Base-by-base conservation (phyloP, 371 early-diverging fungal species). In the Actinomortierella ambigua region DNA sequence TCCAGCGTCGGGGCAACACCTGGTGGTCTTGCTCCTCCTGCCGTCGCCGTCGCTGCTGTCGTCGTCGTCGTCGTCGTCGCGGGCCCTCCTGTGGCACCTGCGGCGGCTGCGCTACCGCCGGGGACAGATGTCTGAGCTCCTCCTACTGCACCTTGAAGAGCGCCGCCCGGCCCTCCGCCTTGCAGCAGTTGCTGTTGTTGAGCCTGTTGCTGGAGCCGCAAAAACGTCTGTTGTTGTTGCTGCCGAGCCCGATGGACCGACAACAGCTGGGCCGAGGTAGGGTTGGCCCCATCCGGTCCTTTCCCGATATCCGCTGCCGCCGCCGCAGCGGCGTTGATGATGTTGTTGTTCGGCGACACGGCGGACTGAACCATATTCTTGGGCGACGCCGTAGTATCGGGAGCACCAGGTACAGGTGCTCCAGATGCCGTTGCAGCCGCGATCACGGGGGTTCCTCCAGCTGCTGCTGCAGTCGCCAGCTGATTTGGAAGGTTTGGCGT, bases 231-330 rank as follows among this genome's bases (percentile, higher is more conserved):
- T 11, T 34, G 34, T 11, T 34, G 34, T 11, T 34, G 34, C 34
- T 59, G 57, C 1, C 61, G 60, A 2, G 61, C 57, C 26, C 54
- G 46, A 34, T 65, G 65, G 0, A 50, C 55, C 34, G 53, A 17
- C 52, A 69, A 11, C 17, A 69, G 18, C 29, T 69, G 69, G 0
- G 61, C 56, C 3, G 69, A 63, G 1, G 69, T 53, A 1, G 63
- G 28, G 23, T 23, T 59, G 0, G 61, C 29, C n/a, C 48, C 58
- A 14, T 61, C 68, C 4, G 53, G 53, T 0, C 44, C 49, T 39
- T 58, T 57, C 0, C 34, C 18, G 26, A 53, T 6, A 26, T 52
- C 56, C 3, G 48, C 29, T 14, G 55, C 17, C 1, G 34, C 34
- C n/a, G n/a, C n/a, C n/a, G n/a, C n/a, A n/a, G n/a, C n/a, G n/a